phyloP scores from a whole-genome alignment of 768 basidiomycete species.

The Rhodotorula kratochvilovae region DNA sequence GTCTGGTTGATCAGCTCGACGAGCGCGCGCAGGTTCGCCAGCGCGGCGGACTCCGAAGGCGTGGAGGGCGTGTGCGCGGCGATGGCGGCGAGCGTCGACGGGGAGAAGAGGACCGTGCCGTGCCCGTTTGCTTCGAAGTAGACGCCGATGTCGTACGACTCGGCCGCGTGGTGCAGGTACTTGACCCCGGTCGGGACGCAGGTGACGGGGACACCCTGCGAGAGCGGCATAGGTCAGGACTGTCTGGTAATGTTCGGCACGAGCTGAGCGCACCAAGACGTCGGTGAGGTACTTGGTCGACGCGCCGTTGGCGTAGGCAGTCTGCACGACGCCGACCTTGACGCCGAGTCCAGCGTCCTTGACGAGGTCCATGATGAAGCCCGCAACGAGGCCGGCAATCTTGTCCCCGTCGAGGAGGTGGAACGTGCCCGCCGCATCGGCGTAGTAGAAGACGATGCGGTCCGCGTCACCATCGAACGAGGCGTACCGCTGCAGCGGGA shows the following conservation, averaged over 20 bases:
- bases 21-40: constrained; percentile 59
- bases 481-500: constrained; percentile 61
- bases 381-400: constrained; percentile 87
- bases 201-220: constrained; percentile 81
- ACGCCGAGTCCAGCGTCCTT: constrained; percentile 78
- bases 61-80: constrained; percentile 62
- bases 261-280: constrained; percentile 54
- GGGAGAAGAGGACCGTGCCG: constrained; percentile 92
- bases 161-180: constrained; percentile 94
- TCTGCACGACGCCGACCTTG: constrained; percentile 92
- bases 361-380: constrained; percentile 85
- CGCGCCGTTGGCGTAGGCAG: constrained; percentile 95
- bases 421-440: constrained; percentile 68
- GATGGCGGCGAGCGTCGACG: constrained; percentile 62
- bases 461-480: constrained; percentile 98
- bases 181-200: constrained; percentile 97
- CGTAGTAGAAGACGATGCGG: constrained; percentile 89
- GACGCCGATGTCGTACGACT: constrained; percentile 88
- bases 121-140: constrained; percentile 99
- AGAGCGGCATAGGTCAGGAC: not conserved
- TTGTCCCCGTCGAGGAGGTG: constrained; percentile 97
- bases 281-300: constrained; percentile 86
- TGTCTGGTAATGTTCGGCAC: not conserved
- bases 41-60: constrained; percentile 44
- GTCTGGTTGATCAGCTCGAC: constrained; percentile 91